phyloP scores from a whole-genome alignment of 2,329 filamentous ascomycete species.

The Trematosphaeria pertusa region DNA sequence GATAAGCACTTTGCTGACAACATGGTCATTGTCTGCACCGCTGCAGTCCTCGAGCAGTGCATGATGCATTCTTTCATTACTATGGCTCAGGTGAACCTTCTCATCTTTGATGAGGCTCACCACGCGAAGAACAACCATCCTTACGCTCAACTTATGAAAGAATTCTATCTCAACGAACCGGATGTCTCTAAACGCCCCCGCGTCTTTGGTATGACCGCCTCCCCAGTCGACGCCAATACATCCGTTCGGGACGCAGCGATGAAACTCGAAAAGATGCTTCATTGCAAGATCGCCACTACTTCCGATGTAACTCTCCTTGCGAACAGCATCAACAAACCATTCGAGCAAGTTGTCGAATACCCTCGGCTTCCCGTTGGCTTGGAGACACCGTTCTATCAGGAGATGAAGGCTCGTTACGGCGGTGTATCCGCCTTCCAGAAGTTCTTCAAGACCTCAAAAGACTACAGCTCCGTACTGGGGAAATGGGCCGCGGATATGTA shows the following conservation, averaged over 20 bases:
- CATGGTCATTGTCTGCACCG: constrained; percentile 91
- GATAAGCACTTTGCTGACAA: constrained; percentile 64
- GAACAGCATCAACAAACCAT: constrained; percentile 65
- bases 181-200: constrained; percentile 65
- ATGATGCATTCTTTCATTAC: constrained; percentile 79
- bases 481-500: constrained; percentile 84
- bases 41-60: constrained; percentile 81
- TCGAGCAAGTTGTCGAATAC: constrained; percentile 65
- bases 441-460: constrained; percentile 65
- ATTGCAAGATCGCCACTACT: constrained; percentile 83
- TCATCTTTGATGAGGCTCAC: constrained; percentile 96
- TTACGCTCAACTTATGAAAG: constrained; percentile 87
- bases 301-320: constrained; percentile 65
- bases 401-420: constrained; percentile 61
- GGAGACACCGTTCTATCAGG: constrained; percentile 69
- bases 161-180: constrained; percentile 71
- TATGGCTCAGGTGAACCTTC: constrained; percentile 84
- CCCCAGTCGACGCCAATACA: constrained; percentile 83
- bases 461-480: constrained; percentile 72
- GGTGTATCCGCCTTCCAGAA: constrained; percentile 61
- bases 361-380: constrained; percentile 61
- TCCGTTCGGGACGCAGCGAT: constrained; percentile 73
- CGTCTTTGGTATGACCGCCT: constrained; percentile 96
- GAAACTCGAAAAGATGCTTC: constrained; percentile 77
- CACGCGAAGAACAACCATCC: constrained; percentile 94